Evolutionary conservation across 129 eudicot species (phyloP).

Genomic region (Lactuca sativa): DNA sequence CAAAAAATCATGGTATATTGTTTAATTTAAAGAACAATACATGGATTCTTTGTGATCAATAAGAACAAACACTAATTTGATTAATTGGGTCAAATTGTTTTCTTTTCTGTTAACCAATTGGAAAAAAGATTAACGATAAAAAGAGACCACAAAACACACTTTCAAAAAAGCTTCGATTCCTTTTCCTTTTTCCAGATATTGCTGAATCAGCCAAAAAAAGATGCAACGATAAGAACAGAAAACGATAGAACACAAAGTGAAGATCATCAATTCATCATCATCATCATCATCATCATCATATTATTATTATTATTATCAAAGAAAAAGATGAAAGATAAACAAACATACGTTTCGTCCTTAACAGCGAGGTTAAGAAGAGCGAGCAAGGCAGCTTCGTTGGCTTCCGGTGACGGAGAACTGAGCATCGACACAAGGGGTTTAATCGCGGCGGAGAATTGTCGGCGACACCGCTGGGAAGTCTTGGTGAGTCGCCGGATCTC

Average conservation of each 20-base stretch:
- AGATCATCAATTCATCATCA: background rate
- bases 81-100: background rate
- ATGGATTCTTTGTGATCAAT: background rate
- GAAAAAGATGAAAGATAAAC: background rate
- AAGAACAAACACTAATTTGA: background rate
- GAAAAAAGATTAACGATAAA: constrained; percentile 6
- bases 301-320: background rate
- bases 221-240: constrained; percentile 18
- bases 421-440: constrained; percentile 80
- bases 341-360: constrained; percentile 79
- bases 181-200: constrained; percentile 24
- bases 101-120: constrained; percentile 13
- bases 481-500: constrained; percentile 89
- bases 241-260: constrained; percentile 17
- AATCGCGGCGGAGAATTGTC: constrained; percentile 67
- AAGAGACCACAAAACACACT: background rate
- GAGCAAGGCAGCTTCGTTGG: constrained; percentile 75
- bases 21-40: too few species aligned
- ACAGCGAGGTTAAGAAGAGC: constrained; percentile 98
- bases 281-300: background rate
- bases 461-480: constrained; percentile 87
- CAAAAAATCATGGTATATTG: background rate
- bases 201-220: constrained; percentile 32
- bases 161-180: constrained; percentile 4
- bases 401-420: constrained; percentile 35